phyloP scores from a whole-genome alignment of 2,329 filamentous ascomycete genomes.

The Neurospora crassa region DNA sequence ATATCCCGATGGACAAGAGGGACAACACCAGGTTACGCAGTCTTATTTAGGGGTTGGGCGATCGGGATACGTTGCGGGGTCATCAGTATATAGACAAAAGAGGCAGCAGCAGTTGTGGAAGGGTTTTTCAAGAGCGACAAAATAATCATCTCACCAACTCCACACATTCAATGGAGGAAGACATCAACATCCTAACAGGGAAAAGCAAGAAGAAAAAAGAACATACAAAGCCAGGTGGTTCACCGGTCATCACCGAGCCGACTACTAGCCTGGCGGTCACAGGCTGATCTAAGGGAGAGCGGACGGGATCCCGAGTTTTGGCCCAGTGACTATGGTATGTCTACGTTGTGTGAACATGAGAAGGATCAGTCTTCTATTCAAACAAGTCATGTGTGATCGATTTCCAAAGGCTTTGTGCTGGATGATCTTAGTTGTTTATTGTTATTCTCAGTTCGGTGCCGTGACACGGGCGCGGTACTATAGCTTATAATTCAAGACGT shows the following conservation, averaged over 20 bases:
- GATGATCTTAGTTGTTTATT: too few species aligned
- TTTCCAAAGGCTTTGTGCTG: neutral
- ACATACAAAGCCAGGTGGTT: neutral
- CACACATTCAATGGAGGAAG: neutral
- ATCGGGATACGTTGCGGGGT: neutral
- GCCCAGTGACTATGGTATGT: neutral
- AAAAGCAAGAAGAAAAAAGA: neutral
- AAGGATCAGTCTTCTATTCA: neutral
- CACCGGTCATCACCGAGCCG: neutral
- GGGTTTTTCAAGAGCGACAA: neutral
- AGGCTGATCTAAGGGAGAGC: neutral
- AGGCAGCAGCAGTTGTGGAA: neutral
- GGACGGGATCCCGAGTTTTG: neutral
- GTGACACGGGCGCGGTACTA: too few species aligned
- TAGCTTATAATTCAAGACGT: too few species aligned
- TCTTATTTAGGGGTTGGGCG: neutral
- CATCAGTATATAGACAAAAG: neutral
- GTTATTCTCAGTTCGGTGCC: too few species aligned
- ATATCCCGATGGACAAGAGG: constrained; percentile 37
- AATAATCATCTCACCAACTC: neutral
- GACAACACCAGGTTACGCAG: constrained; percentile 36
- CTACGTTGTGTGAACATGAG: neutral
- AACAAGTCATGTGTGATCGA: neutral
- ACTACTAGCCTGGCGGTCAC: neutral
- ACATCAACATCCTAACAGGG: neutral